Conservation (phyloP, 139 green algal genomes). For the Tetradesmus obliquus region DNA sequence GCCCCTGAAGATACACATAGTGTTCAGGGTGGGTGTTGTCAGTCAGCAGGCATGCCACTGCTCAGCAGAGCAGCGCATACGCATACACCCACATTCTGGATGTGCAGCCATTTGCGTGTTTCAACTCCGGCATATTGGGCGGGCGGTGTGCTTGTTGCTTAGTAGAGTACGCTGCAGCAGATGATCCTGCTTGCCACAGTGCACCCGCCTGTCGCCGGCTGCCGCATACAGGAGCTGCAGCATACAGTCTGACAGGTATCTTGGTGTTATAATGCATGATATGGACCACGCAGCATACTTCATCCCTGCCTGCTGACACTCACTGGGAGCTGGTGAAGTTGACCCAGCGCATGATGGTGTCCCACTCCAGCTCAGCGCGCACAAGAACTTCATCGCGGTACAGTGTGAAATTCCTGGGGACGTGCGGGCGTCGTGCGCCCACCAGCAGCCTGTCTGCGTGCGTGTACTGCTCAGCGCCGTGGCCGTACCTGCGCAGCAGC, state of each 20-base stretch:
- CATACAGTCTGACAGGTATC: not conserved
- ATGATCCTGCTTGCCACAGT: too few species aligned
- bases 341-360: slow-evolving; percentile 29
- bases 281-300: not conserved
- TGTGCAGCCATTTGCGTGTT: too few species aligned
- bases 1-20: not conserved
- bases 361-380: slow-evolving; percentile 28
- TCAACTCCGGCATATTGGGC: too few species aligned
- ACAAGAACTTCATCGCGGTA: slow-evolving; percentile 8
- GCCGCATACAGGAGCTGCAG: not conserved
- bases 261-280: not conserved
- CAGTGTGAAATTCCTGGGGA: slow-evolving; percentile 15
- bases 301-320: not conserved
- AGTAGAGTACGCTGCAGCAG: too few species aligned
- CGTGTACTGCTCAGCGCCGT: not conserved
- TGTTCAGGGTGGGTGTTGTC: too few species aligned
- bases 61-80: not conserved
- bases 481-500: not conserved
- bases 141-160: too few species aligned
- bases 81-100: not conserved
- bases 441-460: slow-evolving; percentile 21
- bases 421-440: slow-evolving; percentile 16
- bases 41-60: too few species aligned
- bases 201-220: too few species aligned
- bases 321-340: slow-evolving; percentile 25